Evolutionary conservation across 2,329 filamentous ascomycete genomes (phyloP).

Genomic region (Elsinoe australis): DNA sequence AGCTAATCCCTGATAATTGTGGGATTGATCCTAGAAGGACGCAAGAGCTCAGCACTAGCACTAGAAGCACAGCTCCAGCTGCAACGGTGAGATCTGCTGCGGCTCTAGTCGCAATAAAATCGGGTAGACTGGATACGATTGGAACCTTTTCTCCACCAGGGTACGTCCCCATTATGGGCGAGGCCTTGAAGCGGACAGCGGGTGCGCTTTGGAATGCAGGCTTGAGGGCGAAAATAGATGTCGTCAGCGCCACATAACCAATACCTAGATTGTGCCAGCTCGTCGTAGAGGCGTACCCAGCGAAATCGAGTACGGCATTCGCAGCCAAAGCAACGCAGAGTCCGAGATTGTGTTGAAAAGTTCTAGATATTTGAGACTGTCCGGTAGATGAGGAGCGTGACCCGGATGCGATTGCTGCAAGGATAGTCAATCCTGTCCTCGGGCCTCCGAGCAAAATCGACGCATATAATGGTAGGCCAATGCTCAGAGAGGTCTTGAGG

Average conservation of each 20-base stretch:
- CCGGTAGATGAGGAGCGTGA: slow-evolving; percentile 29
- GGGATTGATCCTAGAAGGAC: background rate
- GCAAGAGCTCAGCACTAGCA: background rate
- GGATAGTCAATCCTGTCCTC: slow-evolving; percentile 45
- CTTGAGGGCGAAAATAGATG: slow-evolving; percentile 43
- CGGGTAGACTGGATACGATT: background rate
- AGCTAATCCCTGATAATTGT: background rate
- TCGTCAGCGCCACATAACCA: slow-evolving; percentile 42
- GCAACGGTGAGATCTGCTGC: background rate
- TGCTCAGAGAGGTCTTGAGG: slow-evolving; percentile 20
- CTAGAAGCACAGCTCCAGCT: background rate
- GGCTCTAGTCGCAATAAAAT: background rate
- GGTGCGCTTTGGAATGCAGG: slow-evolving; percentile 35
- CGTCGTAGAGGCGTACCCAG: slow-evolving; percentile 27
- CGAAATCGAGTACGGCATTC: slow-evolving; percentile 30
- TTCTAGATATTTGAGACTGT: background rate
- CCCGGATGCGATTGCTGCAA: slow-evolving; percentile 42
- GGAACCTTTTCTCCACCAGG: background rate
- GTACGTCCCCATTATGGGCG: background rate
- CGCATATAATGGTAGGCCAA: slow-evolving; percentile 49
- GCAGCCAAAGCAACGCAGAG: slow-evolving; percentile 29
- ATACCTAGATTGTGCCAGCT: slow-evolving; percentile 30
- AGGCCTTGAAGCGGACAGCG: background rate
- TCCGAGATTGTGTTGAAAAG: slow-evolving; percentile 15
- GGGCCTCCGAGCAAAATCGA: slow-evolving; percentile 48